A percentile compares a stretch with the other conserved stretches of the same genome.
Evolutionary conservation across 768 basidiomycete species (phyloP).

Genomic region (Inosperma sp.): DNA sequence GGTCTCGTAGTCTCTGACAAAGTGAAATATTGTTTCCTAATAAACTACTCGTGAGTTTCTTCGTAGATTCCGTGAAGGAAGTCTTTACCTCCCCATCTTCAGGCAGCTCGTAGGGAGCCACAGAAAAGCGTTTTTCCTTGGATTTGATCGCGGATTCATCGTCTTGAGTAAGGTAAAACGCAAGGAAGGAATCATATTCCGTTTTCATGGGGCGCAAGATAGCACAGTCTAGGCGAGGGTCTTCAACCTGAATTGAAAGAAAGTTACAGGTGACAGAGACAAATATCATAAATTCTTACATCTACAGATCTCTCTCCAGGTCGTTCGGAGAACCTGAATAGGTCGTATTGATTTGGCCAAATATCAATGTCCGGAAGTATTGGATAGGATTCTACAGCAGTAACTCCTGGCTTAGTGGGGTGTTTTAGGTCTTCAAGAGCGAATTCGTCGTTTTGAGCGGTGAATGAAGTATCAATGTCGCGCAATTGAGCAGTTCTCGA

Average conservation of each 20-base stretch:
- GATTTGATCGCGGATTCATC: slow-evolving; percentile 66
- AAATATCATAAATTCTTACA: slow-evolving; percentile 38
- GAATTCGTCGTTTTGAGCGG: slow-evolving; percentile 54
- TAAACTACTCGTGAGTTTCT: slow-evolving; percentile 1
- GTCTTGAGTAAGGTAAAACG: slow-evolving; percentile 76
- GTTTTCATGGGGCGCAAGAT: slow-evolving; percentile 84
- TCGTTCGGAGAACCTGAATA: slow-evolving; percentile 81
- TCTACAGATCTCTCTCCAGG: slow-evolving; percentile 75
- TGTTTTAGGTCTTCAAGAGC: slow-evolving; percentile 60
- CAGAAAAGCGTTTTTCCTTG: slow-evolving; percentile 49
- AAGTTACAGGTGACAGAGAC: not conserved
- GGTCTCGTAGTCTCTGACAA: slow-evolving; percentile 82
- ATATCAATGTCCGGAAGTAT: slow-evolving; percentile 80
- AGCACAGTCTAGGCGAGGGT: slow-evolving; percentile 80
- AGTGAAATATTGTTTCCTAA: slow-evolving; percentile 68
- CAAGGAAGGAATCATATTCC: slow-evolving; percentile 83
- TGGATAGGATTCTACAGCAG: slow-evolving; percentile 77
- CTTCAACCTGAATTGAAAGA: slow-evolving; percentile 48
- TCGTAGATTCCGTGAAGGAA: not conserved
- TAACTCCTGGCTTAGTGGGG: slow-evolving; percentile 72
- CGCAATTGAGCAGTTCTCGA: slow-evolving; percentile 70
- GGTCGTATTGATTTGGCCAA: slow-evolving; percentile 86
- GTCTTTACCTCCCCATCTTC: slow-evolving; percentile 50
- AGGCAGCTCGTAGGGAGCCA: slow-evolving; percentile 42
- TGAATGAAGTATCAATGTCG: slow-evolving; percentile 76